A percentile compares a stretch with the other conserved stretches of the same genome.
Conservation (phyloP, 169 alveolate species). For the Besnoitia besnoiti region DNA sequence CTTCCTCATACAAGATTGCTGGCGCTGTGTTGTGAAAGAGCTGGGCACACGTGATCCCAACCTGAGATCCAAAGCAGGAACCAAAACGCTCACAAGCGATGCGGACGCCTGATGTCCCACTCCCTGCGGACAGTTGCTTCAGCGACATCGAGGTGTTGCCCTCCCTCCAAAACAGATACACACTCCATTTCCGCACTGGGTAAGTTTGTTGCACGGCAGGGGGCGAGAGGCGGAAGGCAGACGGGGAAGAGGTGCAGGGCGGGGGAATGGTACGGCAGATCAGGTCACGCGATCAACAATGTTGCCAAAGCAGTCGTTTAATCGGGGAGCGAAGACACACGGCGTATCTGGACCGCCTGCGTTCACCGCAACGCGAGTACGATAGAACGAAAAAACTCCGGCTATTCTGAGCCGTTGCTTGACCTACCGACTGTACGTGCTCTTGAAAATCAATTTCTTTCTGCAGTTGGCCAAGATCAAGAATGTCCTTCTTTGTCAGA, state of each 20-base stretch:
- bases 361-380: no score
- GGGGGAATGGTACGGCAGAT: not conserved
- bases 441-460: slow-evolving; percentile 17
- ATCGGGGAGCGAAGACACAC: no score
- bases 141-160: no score
- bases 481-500: slow-evolving; percentile 45
- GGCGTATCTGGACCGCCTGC: no score
- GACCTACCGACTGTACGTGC: slow-evolving; percentile 11
- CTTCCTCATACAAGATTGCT: slow-evolving; percentile 77
- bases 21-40: slow-evolving; percentile 68
- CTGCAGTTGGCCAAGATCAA: slow-evolving; percentile 48
- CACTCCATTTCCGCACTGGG: no score
- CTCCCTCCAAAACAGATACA: no score
- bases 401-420: not conserved
- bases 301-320: no score
- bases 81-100: not conserved
- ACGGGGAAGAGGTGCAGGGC: not conserved
- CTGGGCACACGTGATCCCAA: slow-evolving; percentile 36
- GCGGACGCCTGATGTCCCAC: no score
- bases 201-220: no score
- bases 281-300: not conserved
- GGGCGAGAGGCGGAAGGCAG: not conserved
- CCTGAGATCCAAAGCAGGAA: not conserved
- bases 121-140: no score
- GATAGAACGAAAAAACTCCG: not conserved